Evolutionary conservation across 2,329 filamentous ascomycete species (phyloP).

Genomic region (Domatiomyces globalis): DNA sequence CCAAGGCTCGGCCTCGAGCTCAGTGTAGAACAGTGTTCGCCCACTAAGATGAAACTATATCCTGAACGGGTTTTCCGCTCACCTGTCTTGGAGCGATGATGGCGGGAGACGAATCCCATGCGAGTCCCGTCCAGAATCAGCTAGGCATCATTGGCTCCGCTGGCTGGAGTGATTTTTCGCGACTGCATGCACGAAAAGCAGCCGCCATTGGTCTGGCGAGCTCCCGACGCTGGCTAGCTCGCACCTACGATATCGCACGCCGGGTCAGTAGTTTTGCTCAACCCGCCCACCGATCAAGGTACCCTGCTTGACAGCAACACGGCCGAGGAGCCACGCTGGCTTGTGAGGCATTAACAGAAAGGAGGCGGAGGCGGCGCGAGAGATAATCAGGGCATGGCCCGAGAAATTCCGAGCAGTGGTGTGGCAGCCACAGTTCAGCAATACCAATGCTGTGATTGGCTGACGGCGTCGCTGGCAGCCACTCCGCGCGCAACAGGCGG

Average conservation of each 20-base stretch:
- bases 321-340: background rate
- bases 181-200: background rate
- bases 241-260: background rate
- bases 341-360: background rate
- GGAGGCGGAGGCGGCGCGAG: too few species aligned
- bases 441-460: background rate
- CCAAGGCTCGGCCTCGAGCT: too few species aligned
- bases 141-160: background rate
- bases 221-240: background rate
- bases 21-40: too few species aligned
- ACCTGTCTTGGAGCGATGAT: too few species aligned
- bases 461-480: background rate
- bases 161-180: background rate
- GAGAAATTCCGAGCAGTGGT: background rate
- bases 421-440: background rate
- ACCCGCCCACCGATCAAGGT: background rate
- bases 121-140: background rate
- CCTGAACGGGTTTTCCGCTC: too few species aligned
- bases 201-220: background rate
- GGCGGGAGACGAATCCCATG: too few species aligned
- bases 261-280: background rate
- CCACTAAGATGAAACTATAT: too few species aligned
- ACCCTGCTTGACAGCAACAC: background rate
- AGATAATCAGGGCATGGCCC: background rate
- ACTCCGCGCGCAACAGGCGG: background rate